phyloP scores from a whole-genome alignment of 2,329 filamentous ascomycete species.

The Pestalotiopsis sp. region DNA sequence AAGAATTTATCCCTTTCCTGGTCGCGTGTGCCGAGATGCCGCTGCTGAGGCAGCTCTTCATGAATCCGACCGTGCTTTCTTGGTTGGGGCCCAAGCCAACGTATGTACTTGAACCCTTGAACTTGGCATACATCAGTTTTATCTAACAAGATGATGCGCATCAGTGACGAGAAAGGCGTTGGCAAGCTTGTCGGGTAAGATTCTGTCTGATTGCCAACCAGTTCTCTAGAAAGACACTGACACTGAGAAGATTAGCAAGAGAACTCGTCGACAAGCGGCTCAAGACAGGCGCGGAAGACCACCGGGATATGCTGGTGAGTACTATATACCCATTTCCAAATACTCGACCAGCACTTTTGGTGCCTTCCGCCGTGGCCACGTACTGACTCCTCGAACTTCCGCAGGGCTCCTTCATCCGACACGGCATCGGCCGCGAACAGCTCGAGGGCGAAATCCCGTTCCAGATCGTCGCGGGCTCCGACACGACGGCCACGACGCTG shows the following conservation, averaged over 20 bases:
- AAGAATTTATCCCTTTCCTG: slow-evolving; percentile 40
- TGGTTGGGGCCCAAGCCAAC: slow-evolving; percentile 8
- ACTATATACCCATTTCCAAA: too few species aligned
- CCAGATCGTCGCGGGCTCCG: slow-evolving; percentile 39
- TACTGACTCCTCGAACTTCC: too few species aligned
- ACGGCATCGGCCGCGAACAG: slow-evolving; percentile 41
- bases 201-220: neutral
- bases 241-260: neutral
- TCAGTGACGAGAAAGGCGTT: slow-evolving; percentile 18
- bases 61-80: neutral
- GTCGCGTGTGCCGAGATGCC: slow-evolving; percentile 22
- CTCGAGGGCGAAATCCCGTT: slow-evolving; percentile 40
- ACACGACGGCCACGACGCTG: slow-evolving; percentile 55
- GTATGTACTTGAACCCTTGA: neutral
- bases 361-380: too few species aligned
- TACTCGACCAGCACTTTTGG: too few species aligned
- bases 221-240: neutral
- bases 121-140: too few species aligned
- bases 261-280: neutral
- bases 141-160: neutral
- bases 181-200: slow-evolving; percentile 20
- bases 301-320: slow-evolving; percentile 11
- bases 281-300: neutral
- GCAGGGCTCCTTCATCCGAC: slow-evolving; percentile 43
- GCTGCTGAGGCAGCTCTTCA: neutral